Conservation (phyloP, 768 basidiomycete genomes). For the Russula emetica region DNA sequence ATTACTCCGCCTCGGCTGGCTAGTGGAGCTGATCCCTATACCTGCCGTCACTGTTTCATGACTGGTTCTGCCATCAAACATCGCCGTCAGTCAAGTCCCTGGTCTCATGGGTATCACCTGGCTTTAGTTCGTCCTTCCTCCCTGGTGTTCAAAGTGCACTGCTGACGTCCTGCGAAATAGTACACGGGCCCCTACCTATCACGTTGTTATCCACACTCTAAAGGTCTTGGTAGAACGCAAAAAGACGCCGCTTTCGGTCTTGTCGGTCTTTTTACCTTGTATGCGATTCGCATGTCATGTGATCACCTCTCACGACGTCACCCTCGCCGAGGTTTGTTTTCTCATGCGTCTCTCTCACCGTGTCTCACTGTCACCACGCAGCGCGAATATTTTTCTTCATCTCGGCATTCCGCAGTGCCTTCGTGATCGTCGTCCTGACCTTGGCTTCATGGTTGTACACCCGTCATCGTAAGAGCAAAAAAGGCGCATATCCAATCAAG, state of each 20-base stretch:
- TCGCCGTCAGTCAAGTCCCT: conserved; percentile 83
- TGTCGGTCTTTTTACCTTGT: conserved; percentile 64
- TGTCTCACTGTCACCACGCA: conserved; percentile 30
- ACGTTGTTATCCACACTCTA: conserved; percentile 89
- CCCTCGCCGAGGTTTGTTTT: conserved; percentile 53
- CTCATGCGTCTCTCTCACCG: background rate
- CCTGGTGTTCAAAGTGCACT: background rate
- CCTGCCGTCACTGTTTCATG: conserved; percentile 89
- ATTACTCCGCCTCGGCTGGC: conserved; percentile 84
- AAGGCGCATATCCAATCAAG: conserved; percentile 76
- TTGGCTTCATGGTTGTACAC: conserved; percentile 84
- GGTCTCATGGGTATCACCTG: conserved; percentile 82
- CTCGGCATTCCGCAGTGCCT: conserved; percentile 73
- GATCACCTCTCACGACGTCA: conserved; percentile 49
- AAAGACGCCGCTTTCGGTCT: conserved; percentile 92
- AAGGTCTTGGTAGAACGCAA: conserved; percentile 66
- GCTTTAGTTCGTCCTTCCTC: conserved; percentile 58
- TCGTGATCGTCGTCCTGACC: conserved; percentile 85
- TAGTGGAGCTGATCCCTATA: conserved; percentile 90
- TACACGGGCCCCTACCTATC: conserved; percentile 79
- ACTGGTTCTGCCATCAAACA: conserved; percentile 96
- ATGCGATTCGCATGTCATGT: conserved; percentile 60
- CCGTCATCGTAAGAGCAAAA: conserved; percentile 50
- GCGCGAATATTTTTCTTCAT: conserved; percentile 75
- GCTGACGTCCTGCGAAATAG: conserved; percentile 37